Conservation (phyloP, 768 basidiomycete species). For the Pleurotus eryngii region DNA sequence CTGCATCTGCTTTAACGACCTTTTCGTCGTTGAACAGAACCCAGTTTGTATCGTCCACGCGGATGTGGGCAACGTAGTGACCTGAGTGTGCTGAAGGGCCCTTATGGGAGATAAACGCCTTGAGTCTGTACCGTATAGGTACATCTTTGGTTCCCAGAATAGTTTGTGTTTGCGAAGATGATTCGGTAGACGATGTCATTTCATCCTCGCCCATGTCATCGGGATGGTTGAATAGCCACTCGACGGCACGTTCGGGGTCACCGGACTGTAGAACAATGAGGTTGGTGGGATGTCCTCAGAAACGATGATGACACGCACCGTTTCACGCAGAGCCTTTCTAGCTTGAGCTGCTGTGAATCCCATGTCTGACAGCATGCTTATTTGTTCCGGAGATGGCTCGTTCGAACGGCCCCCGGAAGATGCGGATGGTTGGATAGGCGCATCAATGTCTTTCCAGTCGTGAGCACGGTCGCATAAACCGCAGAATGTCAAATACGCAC, state of each 20-base stretch:
- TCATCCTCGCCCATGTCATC: constrained; percentile 74
- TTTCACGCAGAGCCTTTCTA: constrained; percentile 81
- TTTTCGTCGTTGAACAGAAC: constrained; percentile 96
- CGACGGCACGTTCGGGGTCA: constrained; percentile 82
- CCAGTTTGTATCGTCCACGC: constrained; percentile 57
- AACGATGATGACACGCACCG: constrained; percentile 45
- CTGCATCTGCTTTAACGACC: constrained; percentile 83
- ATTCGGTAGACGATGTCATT: constrained; percentile 19
- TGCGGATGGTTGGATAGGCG: constrained; percentile 48
- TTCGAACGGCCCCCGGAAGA: constrained; percentile 21
- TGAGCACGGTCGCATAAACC: no score
- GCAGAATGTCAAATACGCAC: constrained; percentile 32
- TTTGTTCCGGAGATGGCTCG: constrained; percentile 69
- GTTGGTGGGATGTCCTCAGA: background rate
- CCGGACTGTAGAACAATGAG: constrained; percentile 45
- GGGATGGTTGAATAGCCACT: constrained; percentile 95
- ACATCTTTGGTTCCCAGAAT: constrained; percentile 51
- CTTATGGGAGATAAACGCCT: constrained; percentile 97
- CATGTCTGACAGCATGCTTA: constrained; percentile 82
- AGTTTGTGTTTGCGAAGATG: constrained; percentile 16
- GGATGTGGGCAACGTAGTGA: constrained; percentile 86
- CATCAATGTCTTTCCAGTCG: constrained; percentile 71
- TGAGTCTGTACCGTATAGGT: constrained; percentile 77
- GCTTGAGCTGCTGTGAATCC: constrained; percentile 86
- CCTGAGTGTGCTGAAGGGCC: constrained; percentile 94